Conservation (phyloP, 2,329 filamentous ascomycete species). For the Xylariaceae sp. region DNA sequence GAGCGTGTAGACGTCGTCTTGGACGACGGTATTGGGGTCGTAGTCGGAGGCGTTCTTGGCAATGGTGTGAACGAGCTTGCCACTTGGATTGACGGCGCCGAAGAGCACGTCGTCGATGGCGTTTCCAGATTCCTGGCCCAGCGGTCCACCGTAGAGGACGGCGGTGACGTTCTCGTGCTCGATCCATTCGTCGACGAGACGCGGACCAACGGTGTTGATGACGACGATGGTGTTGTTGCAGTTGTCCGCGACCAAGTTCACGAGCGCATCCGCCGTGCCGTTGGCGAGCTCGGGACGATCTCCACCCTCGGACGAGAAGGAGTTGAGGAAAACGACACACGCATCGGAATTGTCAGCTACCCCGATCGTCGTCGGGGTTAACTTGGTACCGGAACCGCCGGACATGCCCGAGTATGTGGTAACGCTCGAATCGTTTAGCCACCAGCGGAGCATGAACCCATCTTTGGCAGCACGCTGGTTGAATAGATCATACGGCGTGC, state of each 20-base stretch:
- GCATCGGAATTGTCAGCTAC: slow-evolving; percentile 14
- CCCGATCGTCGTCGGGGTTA: slow-evolving; percentile 1
- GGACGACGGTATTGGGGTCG: neutral
- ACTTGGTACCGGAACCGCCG: slow-evolving; percentile 1
- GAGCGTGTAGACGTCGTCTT: neutral
- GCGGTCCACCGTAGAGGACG: slow-evolving; percentile 74
- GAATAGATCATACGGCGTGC: slow-evolving; percentile 4
- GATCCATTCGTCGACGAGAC: slow-evolving; percentile 69
- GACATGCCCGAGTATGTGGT: slow-evolving; percentile 1
- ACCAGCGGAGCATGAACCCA: slow-evolving; percentile 7
- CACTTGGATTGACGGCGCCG: slow-evolving; percentile 70
- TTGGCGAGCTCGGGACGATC: slow-evolving; percentile 28
- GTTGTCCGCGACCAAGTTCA: slow-evolving; percentile 69
- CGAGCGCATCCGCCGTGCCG: slow-evolving; percentile 70
- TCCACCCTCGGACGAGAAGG: slow-evolving; percentile 54
- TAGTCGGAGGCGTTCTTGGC: slow-evolving; percentile 36
- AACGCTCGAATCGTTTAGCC: slow-evolving; percentile 4
- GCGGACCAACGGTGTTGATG: slow-evolving; percentile 78
- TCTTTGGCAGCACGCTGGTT: slow-evolving; percentile 4
- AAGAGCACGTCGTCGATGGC: slow-evolving; percentile 74
- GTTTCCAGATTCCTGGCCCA: slow-evolving; percentile 79
- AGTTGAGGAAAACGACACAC: slow-evolving; percentile 61
- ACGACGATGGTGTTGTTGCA: slow-evolving; percentile 88
- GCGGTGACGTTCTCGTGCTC: slow-evolving; percentile 72
- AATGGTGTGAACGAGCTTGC: slow-evolving; percentile 60